Base-by-base conservation (phyloP, 2,329 filamentous ascomycete genomes). In the Coniochaeta sp. region DNA sequence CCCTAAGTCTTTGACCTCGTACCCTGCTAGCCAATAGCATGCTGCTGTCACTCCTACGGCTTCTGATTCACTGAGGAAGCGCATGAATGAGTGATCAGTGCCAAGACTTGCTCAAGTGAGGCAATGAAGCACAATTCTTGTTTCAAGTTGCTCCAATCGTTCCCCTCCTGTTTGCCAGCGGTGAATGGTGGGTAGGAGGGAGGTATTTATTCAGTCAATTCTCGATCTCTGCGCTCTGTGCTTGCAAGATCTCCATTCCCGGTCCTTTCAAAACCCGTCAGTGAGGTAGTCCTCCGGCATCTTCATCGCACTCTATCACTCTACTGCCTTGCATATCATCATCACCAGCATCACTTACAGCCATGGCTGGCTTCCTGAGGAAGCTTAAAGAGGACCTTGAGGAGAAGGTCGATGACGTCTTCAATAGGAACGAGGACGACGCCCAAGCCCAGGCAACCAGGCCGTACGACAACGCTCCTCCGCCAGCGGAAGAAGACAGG, bases 371-470 rank as follows among this genome's bases (percentile, higher is more conserved):
- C 32, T 28, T 52, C 32, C 28, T 52, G 27, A 32, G 32, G 24
- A 52, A 52, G 51, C 6, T 52, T 4, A 46, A 46, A 22, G 30
- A 52, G 20, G 35, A 52, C 22, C 31, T 52, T 3, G 46, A 52
- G 42, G 51, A 48, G n/a, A 33, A 49, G 4, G 32, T 51, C 9
- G 27, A 51, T 9, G 32, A 40, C 12, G n/a, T 46, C 24, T 47
- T 31, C 27, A 22, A 48, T 18, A n/a, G 30, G 27, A 31, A 48
- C 18, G 47, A 49, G 13, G 26, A 42, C 16, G 26, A 51, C 6
- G 40, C 28, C n/a, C 38, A 48, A 28, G 16, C 12, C 12, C 30
- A 35, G 24, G 20, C 27, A 45, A 32, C 22, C 18, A 38, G 16
- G 22, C 45, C 45, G 10, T 10, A 30, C 24, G 45, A 31, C 30